phyloP scores from a whole-genome alignment of 1,139 yeast genomes.

The Torulaspora pretoriensis region DNA sequence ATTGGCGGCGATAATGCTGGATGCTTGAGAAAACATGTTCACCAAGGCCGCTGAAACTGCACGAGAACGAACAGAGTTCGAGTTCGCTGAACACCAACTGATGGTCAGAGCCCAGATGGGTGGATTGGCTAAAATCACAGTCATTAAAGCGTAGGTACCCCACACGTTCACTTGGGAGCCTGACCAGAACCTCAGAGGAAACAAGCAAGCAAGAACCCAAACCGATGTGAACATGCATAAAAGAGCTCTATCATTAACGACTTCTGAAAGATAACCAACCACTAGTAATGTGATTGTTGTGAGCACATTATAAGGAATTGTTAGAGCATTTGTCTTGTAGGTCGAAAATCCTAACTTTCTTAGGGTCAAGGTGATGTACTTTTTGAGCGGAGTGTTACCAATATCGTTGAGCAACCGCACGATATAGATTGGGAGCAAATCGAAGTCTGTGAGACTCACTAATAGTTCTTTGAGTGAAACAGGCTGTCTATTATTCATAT shows the following conservation, averaged over 20 bases:
- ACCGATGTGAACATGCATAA: conserved; percentile 39
- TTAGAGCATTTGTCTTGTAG: conserved; percentile 49
- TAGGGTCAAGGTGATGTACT: conserved; percentile 52
- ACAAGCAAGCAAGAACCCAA: conserved; percentile 29
- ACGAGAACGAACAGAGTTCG: conserved; percentile 56
- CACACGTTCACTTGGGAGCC: conserved; percentile 47
- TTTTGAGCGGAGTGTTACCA: conserved; percentile 41
- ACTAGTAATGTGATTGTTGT: conserved; percentile 40
- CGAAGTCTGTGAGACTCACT: conserved; percentile 47
- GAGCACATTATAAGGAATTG: conserved; percentile 47
- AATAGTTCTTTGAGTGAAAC: conserved; percentile 40
- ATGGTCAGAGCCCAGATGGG: conserved; percentile 55
- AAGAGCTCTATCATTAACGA: conserved; percentile 39
- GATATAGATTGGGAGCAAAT: conserved; percentile 56
- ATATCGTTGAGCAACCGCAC: conserved; percentile 40
- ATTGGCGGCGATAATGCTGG: conserved; percentile 42
- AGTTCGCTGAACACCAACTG: conserved; percentile 57
- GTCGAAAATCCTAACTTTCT: conserved; percentile 53
- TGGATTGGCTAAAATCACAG: conserved; percentile 46
- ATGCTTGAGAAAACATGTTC: conserved; percentile 59
- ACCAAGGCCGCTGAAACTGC: conserved; percentile 59
- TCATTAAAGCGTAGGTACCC: conserved; percentile 50
- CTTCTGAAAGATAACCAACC: conserved; percentile 38
- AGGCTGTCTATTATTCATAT: conserved; percentile 61
- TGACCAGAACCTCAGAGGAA: conserved; percentile 47